These are phyloP conservation scores for Leccinum imitatum DNA, from an alignment of 768 basidiomycete genomes.

Conservation along the genomic window DNA sequence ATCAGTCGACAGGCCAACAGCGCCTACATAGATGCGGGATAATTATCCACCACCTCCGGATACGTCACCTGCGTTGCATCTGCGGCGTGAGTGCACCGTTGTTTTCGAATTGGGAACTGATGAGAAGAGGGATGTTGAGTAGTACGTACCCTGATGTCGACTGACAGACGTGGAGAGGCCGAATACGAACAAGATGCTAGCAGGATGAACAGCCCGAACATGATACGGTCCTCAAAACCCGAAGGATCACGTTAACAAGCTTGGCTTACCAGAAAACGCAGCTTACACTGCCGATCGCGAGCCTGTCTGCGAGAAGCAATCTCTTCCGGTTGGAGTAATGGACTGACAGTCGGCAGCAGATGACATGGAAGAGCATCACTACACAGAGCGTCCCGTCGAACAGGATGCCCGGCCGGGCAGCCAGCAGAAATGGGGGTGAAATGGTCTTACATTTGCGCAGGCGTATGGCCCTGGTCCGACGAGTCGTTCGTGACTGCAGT, in stretches of 20 bases:
- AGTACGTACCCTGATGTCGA: slow-evolving; percentile 3
- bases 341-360: slow-evolving; percentile 1
- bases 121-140: neutral
- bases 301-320: slow-evolving; percentile 3
- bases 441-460: neutral
- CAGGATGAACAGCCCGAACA: no score
- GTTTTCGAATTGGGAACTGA: neutral
- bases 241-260: no score
- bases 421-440: slow-evolving; percentile 1
- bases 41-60: slow-evolving; percentile 6
- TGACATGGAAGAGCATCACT: slow-evolving; percentile 5
- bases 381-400: slow-evolving; percentile 11
- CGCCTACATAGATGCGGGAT: slow-evolving; percentile 1
- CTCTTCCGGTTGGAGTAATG: neutral
- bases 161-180: neutral
- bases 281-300: slow-evolving; percentile 11
- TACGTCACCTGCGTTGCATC: neutral
- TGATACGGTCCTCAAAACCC: no score
- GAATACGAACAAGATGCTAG: neutral
- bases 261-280: neutral
- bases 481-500: slow-evolving; percentile 13
- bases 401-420: slow-evolving; percentile 2
- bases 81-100: neutral
- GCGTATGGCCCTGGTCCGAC: slow-evolving; percentile 1
- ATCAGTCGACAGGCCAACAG: slow-evolving; percentile 13